Percentiles rank a stretch among this genome's conserved stretches.
These are phyloP conservation scores for Hypoxylon sp. DNA, from an alignment of 2,329 filamentous ascomycete species.

Conservation along the genomic window DNA sequence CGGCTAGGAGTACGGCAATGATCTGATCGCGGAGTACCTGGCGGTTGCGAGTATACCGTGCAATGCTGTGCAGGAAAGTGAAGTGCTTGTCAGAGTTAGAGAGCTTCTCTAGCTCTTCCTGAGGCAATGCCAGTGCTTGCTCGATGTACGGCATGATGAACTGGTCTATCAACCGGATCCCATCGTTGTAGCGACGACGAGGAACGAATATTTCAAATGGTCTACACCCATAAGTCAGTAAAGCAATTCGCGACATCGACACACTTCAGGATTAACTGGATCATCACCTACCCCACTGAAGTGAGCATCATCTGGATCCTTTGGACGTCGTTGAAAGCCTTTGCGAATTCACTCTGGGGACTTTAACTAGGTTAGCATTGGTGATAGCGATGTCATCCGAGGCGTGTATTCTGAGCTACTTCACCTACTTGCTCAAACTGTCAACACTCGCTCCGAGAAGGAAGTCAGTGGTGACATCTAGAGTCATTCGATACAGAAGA, in stretches of 20 bases:
- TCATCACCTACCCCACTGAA: conserved; percentile 59
- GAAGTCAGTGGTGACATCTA: conserved; percentile 78
- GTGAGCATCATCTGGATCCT: conserved; percentile 75
- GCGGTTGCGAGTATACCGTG: conserved; percentile 74
- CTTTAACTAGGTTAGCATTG: conserved; percentile 55
- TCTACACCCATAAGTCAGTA: conserved; percentile 57
- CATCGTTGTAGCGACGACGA: conserved; percentile 70
- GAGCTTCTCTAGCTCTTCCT: conserved; percentile 77
- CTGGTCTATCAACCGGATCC: conserved; percentile 75
- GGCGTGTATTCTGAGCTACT: neutral
- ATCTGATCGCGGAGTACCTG: conserved; percentile 82
- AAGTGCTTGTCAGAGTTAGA: conserved; percentile 76
- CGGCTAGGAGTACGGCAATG: conserved; percentile 79
- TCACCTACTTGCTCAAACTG: conserved; percentile 59
- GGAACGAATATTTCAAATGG: conserved; percentile 73
- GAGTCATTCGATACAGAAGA: conserved; percentile 75
- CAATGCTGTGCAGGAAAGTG: conserved; percentile 84
- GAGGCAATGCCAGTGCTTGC: conserved; percentile 72
- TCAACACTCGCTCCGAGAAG: conserved; percentile 73
- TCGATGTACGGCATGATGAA: conserved; percentile 81
- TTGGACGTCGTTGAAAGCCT: conserved; percentile 79
- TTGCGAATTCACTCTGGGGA: conserved; percentile 72
- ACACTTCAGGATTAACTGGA: neutral
- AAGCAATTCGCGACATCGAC: neutral
- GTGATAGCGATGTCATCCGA: neutral